Evolutionary conservation across 192 early-diverging fungal genomes (phyloP).

Genomic region (Coemansia sp.): DNA sequence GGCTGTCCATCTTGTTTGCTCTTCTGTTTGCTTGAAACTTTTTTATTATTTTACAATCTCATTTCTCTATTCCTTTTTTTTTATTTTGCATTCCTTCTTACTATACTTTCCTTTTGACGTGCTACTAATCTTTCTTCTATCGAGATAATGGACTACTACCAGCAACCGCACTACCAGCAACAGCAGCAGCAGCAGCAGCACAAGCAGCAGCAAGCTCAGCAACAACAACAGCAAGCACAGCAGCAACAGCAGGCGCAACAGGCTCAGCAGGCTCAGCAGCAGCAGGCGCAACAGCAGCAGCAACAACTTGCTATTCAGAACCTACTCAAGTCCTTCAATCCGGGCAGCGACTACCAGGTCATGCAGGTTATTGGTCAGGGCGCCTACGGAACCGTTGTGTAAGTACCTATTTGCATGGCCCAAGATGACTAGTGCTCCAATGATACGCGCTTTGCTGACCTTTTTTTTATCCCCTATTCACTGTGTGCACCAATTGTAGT

Average conservation of each 20-base stretch:
- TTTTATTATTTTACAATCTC: slow-evolving; percentile 13
- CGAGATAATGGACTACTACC: slow-evolving; percentile 31
- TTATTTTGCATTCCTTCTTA: slow-evolving; percentile 15
- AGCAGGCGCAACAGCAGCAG: slow-evolving; percentile 47
- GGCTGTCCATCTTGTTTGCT: slow-evolving; percentile 3
- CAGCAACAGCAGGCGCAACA: slow-evolving; percentile 35
- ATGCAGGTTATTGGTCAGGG: slow-evolving; percentile 87
- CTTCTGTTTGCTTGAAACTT: slow-evolving; percentile 7
- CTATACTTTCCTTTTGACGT: slow-evolving; percentile 1
- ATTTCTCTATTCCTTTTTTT: slow-evolving; percentile 5
- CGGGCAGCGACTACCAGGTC: slow-evolving; percentile 80
- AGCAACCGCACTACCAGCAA: slow-evolving; percentile 5
- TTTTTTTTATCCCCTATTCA: neutral
- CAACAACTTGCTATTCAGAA: slow-evolving; percentile 49
- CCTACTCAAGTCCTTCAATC: slow-evolving; percentile 66
- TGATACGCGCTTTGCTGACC: neutral
- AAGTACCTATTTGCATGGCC: slow-evolving; percentile 25
- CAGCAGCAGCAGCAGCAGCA: slow-evolving; percentile 19
- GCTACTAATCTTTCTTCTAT: slow-evolving; percentile 7
- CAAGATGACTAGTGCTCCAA: neutral
- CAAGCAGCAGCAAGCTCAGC: slow-evolving; percentile 22
- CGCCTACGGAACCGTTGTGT: slow-evolving; percentile 94
- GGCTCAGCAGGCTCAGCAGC: slow-evolving; percentile 41
- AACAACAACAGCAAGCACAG: slow-evolving; percentile 20
- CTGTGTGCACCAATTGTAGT: slow-evolving; percentile 44